These are phyloP conservation scores for Rubroboletus satanas DNA, from an alignment of 768 basidiomycete genomes.

Conservation along the genomic window DNA sequence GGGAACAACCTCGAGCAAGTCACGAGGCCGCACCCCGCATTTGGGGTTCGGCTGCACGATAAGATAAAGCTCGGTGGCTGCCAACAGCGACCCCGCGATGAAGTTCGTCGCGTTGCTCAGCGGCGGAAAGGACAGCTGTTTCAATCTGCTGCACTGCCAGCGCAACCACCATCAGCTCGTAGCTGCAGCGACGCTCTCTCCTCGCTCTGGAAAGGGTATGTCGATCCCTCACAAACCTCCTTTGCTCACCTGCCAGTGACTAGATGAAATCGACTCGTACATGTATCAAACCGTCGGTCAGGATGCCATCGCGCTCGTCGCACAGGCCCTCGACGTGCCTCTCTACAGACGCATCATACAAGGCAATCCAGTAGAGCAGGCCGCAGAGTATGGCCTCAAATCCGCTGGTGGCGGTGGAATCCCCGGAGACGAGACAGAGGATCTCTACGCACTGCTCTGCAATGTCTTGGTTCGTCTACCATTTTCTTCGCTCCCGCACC, in stretches of 20 bases:
- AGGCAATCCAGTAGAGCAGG: constrained; percentile 77
- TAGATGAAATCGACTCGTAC: constrained; percentile 98
- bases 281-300: constrained; percentile 99
- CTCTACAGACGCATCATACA: constrained; percentile 78
- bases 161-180: constrained; percentile 83
- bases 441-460: constrained; percentile 69
- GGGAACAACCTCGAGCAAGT: background rate
- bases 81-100: constrained; percentile 42
- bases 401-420: constrained; percentile 48
- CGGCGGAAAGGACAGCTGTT: constrained; percentile 97
- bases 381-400: constrained; percentile 80
- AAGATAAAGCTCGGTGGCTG: constrained; percentile 1
- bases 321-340: constrained; percentile 80
- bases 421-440: constrained; percentile 93
- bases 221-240: background rate
- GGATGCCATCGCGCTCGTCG: constrained; percentile 84
- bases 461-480: constrained; percentile 65
- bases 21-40: constrained; percentile 5
- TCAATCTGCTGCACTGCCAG: constrained; percentile 86
- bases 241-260: constrained; percentile 3
- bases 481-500: background rate
- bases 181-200: constrained; percentile 85
- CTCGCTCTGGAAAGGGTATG: constrained; percentile 78
- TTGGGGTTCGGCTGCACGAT: constrained; percentile 22
- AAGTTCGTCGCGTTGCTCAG: constrained; percentile 93